Conservation (phyloP, 2,329 filamentous ascomycete species). For the Bipolaris victoriae region DNA sequence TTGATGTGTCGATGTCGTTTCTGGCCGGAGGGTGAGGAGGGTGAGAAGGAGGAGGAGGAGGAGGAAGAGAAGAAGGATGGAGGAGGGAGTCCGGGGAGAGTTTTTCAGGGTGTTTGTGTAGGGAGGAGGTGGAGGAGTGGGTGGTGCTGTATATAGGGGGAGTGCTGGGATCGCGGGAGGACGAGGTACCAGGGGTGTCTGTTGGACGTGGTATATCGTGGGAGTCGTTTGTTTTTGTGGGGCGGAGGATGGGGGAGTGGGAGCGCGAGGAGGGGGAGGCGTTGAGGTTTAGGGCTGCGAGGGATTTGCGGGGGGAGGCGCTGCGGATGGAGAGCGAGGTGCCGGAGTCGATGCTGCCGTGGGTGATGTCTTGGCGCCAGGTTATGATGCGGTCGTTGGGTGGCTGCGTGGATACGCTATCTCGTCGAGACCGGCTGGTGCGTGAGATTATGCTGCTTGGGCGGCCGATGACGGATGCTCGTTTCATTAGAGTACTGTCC, state of each 20-base stretch:
- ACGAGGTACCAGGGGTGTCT: slow-evolving; percentile 31
- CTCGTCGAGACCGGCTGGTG: slow-evolving; percentile 57
- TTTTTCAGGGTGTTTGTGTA: slow-evolving; percentile 6
- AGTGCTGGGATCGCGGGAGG: slow-evolving; percentile 15
- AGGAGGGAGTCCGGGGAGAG: neutral
- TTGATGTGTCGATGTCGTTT: neutral
- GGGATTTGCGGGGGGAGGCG: slow-evolving; percentile 56
- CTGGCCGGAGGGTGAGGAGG: too few relatives aligned
- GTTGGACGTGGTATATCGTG: slow-evolving; percentile 18
- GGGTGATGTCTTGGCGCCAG: slow-evolving; percentile 77
- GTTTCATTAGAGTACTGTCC: slow-evolving; percentile 76
- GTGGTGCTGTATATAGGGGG: slow-evolving; percentile 16
- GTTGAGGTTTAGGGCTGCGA: slow-evolving; percentile 31
- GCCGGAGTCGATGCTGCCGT: slow-evolving; percentile 56
- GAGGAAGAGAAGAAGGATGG: too few relatives aligned
- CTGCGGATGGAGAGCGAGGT: slow-evolving; percentile 46
- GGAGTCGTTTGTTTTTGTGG: slow-evolving; percentile 18
- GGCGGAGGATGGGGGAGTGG: slow-evolving; percentile 29
- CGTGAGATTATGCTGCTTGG: slow-evolving; percentile 63
- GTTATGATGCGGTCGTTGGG: slow-evolving; percentile 80
- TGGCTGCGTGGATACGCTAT: slow-evolving; percentile 55
- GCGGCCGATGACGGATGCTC: slow-evolving; percentile 61
- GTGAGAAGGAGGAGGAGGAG: too few relatives aligned
- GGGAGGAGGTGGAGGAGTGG: slow-evolving; percentile 13
- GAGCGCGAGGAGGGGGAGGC: slow-evolving; percentile 8